These are phyloP conservation scores for Candida ponderosae DNA, from an alignment of 805 yeast species.

Conservation along the genomic window DNA sequence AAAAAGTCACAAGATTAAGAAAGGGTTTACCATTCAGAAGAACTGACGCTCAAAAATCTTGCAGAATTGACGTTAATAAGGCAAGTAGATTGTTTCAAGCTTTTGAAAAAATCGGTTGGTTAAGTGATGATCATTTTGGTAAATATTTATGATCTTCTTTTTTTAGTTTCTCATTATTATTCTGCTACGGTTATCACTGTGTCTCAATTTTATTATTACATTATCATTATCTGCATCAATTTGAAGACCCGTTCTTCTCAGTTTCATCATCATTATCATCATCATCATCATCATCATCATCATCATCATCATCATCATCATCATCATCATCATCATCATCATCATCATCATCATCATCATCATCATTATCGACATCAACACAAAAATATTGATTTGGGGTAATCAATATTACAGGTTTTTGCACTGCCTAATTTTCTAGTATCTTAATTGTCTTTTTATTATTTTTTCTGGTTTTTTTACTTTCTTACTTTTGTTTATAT, in stretches of 20 bases:
- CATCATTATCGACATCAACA: too few species aligned
- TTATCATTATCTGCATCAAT: too few species aligned
- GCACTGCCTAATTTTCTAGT: too few species aligned
- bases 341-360: too few species aligned
- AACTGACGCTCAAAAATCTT: constrained; percentile 97
- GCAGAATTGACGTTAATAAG: constrained; percentile 94
- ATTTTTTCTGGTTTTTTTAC: too few species aligned
- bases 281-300: background rate
- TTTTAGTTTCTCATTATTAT: background rate
- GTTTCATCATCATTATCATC: background rate
- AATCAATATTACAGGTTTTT: too few species aligned
- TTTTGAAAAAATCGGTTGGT: constrained; percentile 94
- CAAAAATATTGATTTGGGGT: too few species aligned
- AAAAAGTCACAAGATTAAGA: constrained; percentile 74
- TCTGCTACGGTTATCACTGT: background rate
- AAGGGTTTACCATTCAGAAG: constrained; percentile 83
- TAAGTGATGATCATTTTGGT: constrained; percentile 65
- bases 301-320: background rate
- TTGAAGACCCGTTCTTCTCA: too few species aligned
- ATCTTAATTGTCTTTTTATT: too few species aligned
- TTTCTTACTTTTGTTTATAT: too few species aligned
- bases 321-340: constrained; percentile 11
- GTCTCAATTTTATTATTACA: too few species aligned
- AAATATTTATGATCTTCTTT: constrained; percentile 28
- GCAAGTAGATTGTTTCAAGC: constrained; percentile 91